Percentiles rank a stretch among this genome's conserved stretches.
These are phyloP conservation scores for Chernovozyma aurita DNA, from an alignment of 1,139 yeast species.

Conservation along the genomic window DNA sequence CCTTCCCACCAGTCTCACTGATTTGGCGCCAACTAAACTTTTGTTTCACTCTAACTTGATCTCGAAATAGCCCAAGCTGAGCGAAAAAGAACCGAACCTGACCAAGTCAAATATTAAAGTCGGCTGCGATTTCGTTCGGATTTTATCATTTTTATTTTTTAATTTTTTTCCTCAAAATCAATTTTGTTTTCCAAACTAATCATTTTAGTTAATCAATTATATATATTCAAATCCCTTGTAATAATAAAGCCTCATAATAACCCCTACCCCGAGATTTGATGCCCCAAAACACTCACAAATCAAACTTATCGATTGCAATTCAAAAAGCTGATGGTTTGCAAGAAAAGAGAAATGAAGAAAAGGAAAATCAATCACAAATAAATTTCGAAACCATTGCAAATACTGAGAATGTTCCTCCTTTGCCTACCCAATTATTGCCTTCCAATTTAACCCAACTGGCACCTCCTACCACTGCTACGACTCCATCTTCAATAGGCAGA, in stretches of 20 bases:
- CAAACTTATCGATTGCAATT: constrained; percentile 44
- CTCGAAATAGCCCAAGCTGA: too few species aligned
- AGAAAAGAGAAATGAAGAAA: neutral
- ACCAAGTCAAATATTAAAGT: neutral
- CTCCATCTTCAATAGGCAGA: constrained; percentile 16
- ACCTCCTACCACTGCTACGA: constrained; percentile 23
- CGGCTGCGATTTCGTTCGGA: neutral
- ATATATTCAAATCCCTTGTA: too few species aligned
- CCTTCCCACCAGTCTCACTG: too few species aligned
- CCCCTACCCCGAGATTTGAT: constrained; percentile 13
- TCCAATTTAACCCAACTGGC: constrained; percentile 19
- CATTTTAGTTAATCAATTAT: too few species aligned
- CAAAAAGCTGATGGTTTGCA: constrained; percentile 32
- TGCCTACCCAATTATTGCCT: constrained; percentile 18
- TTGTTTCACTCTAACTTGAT: too few species aligned
- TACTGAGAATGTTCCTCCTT: constrained; percentile 7
- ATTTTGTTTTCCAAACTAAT: neutral
- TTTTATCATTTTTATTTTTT: too few species aligned
- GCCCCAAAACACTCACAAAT: constrained; percentile 34
- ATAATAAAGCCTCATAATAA: too few species aligned
- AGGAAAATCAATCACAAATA: neutral
- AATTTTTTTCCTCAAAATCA: neutral
- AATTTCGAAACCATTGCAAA: neutral
- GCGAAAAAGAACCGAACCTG: too few species aligned
- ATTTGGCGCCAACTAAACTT: too few species aligned